Evolutionary conservation across 148 eudicot genomes (phyloP).

Genomic region (Salicornia ramosissima): DNA sequence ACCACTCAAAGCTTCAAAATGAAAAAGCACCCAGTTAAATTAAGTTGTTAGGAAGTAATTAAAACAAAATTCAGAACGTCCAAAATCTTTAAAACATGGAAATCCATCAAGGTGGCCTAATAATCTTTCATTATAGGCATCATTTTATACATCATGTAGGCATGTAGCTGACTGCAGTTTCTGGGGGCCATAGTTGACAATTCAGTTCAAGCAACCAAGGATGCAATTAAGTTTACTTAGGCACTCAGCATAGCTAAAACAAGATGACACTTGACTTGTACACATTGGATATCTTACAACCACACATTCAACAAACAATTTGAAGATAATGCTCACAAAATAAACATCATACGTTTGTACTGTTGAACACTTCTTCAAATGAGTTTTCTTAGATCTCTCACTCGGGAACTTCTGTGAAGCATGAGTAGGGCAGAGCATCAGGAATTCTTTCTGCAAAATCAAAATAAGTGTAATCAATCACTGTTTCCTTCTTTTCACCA

Average conservation of each 20-base stretch:
- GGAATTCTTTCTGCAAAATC: conserved; percentile 47
- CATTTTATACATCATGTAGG: too few relatives aligned
- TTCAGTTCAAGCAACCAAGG: too few relatives aligned
- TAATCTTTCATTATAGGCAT: neutral
- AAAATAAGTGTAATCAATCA: neutral
- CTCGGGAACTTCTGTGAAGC: conserved; percentile 59
- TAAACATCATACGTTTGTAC: conserved; percentile 37
- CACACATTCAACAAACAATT: neutral
- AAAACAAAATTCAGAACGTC: neutral
- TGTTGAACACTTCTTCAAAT: conserved; percentile 26
- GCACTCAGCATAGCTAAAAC: neutral
- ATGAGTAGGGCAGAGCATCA: conserved; percentile 77
- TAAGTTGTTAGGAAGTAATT: neutral
- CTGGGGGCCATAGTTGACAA: neutral
- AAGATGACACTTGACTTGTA: neutral
- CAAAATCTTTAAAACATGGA: neutral
- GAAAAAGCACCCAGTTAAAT: neutral
- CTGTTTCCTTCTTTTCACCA: neutral
- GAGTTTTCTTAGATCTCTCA: conserved; percentile 51
- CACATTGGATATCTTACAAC: neutral
- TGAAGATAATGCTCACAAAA: neutral
- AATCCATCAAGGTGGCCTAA: neutral
- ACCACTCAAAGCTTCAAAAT: neutral
- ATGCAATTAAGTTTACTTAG: too few relatives aligned
- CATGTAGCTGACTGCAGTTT: neutral